phyloP scores from a whole-genome alignment of 345 rosid genomes.

The Eucalyptus victrix region DNA sequence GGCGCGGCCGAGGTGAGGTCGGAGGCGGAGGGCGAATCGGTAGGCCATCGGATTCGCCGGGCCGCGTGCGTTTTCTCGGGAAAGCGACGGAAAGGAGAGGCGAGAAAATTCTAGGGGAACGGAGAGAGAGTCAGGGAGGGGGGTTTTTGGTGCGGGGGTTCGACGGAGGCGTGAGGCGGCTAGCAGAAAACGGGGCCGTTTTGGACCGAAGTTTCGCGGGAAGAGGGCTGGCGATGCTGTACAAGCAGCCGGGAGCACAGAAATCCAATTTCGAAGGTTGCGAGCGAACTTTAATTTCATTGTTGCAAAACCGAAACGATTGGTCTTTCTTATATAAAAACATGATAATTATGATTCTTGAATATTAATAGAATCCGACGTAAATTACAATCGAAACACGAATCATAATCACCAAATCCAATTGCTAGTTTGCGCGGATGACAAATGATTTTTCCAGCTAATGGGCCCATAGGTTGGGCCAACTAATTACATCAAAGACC shows the following conservation, averaged over 20 bases:
- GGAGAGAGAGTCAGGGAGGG: neutral
- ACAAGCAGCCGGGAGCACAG: neutral
- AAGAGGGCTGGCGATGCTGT: neutral
- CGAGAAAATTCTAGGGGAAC: neutral
- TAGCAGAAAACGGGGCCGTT: neutral
- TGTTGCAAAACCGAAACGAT: neutral
- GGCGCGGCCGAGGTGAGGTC: conserved; percentile 25
- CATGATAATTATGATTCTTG: neutral
- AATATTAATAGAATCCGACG: too few relatives aligned
- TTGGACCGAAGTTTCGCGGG: neutral
- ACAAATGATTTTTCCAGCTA: too few relatives aligned
- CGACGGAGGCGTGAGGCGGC: neutral
- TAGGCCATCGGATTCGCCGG: conserved; percentile 30
- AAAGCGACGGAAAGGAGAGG: neutral
- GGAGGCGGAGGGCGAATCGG: conserved; percentile 36
- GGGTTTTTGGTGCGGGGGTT: neutral
- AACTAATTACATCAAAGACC: neutral
- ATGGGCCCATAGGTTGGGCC: neutral
- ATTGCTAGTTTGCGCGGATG: too few relatives aligned
- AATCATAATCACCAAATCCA: neutral
- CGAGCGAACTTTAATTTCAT: neutral
- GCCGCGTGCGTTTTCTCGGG: neutral
- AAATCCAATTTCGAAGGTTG: neutral
- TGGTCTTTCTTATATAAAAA: neutral
- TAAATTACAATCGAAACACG: too few relatives aligned